Percentiles rank a stretch among this genome's conserved stretches.
Conservation (phyloP, 208 protist genomes). For the Crithidia expoeki region DNA sequence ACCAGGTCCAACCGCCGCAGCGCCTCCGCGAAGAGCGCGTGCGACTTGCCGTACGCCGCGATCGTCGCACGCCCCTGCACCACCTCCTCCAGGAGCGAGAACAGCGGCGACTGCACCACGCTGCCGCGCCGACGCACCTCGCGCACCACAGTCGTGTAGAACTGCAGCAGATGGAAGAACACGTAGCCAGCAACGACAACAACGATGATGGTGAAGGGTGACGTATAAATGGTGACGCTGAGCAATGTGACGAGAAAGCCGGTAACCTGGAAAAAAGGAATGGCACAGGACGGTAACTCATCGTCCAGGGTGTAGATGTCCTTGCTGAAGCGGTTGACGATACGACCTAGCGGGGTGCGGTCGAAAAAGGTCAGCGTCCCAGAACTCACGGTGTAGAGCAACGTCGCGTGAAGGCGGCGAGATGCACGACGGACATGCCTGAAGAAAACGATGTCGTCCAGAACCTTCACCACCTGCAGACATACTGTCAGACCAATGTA, state of each 20-base stretch:
- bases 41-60: constrained; percentile 53
- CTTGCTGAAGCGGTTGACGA: constrained; percentile 95
- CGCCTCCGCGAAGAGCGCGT: constrained; percentile 40
- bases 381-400: constrained; percentile 56
- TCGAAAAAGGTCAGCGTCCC: constrained; percentile 95
- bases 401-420: constrained; percentile 47
- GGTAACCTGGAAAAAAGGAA: constrained; percentile 53
- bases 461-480: constrained; percentile 8
- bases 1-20: constrained; percentile 58
- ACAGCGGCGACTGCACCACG: constrained; percentile 92
- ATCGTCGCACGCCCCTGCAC: constrained; percentile 90
- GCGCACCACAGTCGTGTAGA: constrained; percentile 82
- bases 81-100: constrained; percentile 91
- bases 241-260: constrained; percentile 56
- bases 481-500: constrained; percentile 20
- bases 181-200: constrained; percentile 62
- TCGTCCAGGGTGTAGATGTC: constrained; percentile 88
- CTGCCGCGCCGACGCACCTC: constrained; percentile 90
- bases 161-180: constrained; percentile 88
- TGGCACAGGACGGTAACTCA: constrained; percentile 49
- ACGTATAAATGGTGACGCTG: constrained; percentile 41
- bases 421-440: constrained; percentile 55
- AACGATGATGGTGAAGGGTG: constrained; percentile 54
- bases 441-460: constrained; percentile 23
- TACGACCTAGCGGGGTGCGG: constrained; percentile 91